phyloP scores from a whole-genome alignment of 331 rosid genomes.

The Rosa hybrid region DNA sequence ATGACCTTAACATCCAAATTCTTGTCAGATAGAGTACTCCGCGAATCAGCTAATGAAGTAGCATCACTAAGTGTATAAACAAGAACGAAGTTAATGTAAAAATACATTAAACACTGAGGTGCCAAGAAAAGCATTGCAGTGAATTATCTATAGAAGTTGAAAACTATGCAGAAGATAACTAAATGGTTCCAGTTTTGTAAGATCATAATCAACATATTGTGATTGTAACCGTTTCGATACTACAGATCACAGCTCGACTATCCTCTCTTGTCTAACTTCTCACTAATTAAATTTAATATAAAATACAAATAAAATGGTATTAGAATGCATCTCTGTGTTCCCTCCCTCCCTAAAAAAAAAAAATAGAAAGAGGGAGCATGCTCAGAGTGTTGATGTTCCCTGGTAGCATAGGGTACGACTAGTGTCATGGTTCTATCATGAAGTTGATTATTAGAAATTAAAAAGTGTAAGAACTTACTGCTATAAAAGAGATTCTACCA shows the following conservation, averaged over 20 bases:
- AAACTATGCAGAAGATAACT: neutral
- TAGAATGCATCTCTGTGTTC: neutral
- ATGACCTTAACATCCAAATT: conserved; percentile 58
- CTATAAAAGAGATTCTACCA: neutral
- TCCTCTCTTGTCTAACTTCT: neutral
- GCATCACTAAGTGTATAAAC: conserved; percentile 50
- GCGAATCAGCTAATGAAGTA: conserved; percentile 40
- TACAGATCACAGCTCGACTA: neutral
- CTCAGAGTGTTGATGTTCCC: neutral
- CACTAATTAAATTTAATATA: neutral
- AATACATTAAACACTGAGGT: conserved; percentile 17
- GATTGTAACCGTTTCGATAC: neutral
- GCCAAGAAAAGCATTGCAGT: neutral
- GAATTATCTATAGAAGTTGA: neutral
- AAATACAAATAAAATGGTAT: neutral
- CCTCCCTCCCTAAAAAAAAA: neutral
- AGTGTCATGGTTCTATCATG: neutral
- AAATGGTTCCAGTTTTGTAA: neutral
- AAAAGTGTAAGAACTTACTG: neutral
- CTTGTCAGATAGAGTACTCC: conserved; percentile 33
- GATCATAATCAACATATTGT: neutral
- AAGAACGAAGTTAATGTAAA: conserved; percentile 1
- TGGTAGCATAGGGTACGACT: neutral
- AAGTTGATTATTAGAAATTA: neutral
- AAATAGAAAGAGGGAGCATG: neutral